phyloP scores from a whole-genome alignment of 305 asterid genomes.

The Solanum chacoense region DNA sequence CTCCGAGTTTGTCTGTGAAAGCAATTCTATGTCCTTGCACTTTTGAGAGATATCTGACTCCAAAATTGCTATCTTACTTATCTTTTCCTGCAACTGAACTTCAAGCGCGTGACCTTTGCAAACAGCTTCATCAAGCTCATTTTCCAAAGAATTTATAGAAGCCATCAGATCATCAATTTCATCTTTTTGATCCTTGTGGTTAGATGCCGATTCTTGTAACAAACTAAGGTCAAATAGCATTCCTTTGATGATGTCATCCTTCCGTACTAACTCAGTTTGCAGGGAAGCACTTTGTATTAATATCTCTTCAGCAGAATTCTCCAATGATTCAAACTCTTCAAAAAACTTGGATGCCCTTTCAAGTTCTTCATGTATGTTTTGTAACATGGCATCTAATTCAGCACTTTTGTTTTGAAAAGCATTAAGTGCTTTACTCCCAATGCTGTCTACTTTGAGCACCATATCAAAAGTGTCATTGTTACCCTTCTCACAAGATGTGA shows the following conservation, averaged over 20 bases:
- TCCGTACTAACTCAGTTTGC: constrained; percentile 56
- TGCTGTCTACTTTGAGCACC: constrained; percentile 22
- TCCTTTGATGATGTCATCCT: constrained; percentile 82
- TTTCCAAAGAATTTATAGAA: constrained; percentile 45
- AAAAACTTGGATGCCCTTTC: constrained; percentile 24
- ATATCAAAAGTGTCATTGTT: constrained; percentile 26
- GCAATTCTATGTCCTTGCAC: constrained; percentile 29
- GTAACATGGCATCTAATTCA: constrained; percentile 29
- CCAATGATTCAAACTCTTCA: constrained; percentile 46
- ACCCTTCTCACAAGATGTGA: constrained; percentile 24
- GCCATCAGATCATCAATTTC: constrained; percentile 45
- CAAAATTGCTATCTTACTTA: constrained; percentile 36
- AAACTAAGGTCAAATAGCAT: constrained; percentile 69
- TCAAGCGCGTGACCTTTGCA: constrained; percentile 42
- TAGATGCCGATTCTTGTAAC: constrained; percentile 91
- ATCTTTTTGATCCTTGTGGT: constrained; percentile 59
- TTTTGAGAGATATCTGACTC: constrained; percentile 40
- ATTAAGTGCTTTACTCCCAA: constrained; percentile 25
- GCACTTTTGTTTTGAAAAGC: constrained; percentile 22
- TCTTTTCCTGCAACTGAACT: constrained; percentile 49
- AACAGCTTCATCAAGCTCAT: constrained; percentile 48
- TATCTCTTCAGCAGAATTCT: constrained; percentile 46
- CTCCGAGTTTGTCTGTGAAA: constrained; percentile 39
- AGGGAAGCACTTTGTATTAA: constrained; percentile 37
- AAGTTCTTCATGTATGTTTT: constrained; percentile 31